Evolutionary conservation across 148 eudicot genomes (phyloP), one percentile per base, ranked within the genome.

Genomic region (Chenopodium album): DNA sequence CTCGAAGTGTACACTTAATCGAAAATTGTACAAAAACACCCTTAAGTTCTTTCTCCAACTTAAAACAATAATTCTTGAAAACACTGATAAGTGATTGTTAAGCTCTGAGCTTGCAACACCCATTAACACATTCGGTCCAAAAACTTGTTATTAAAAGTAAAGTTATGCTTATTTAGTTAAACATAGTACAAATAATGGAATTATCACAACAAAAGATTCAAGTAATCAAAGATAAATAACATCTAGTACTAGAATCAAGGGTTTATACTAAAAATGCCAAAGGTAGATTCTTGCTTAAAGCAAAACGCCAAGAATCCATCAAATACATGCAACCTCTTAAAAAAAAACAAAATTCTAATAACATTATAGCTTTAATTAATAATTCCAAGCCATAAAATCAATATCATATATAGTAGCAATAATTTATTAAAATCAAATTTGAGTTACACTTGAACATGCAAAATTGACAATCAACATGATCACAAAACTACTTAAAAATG

Each of bases 211-310:
- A 67, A 69, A 20, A 69, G 34, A 16, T 34, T 7, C 0, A 69
- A 67, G 31, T 29, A 31, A 31, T 67, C 37, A 12, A 3, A 67
- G 13, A 67, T 12, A 41, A 29, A 67, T 67, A 31, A 31, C 32
- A 31, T 31, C 32, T 31, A 31, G 32, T 31, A 31, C 1, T 11
- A 66, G 37, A 28, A 66, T 65, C 32, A 23, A 66, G 3, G 16
- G 9, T 5, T 54, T 68, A 68, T 28, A 79, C 26, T 37, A 68
- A 70, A 82, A 69, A 37, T 71, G 8, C 31, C 28, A 47, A 77
- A 76, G 65, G 10, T 41, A 52, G 71, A 77, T 82, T 82, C 84
- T 73, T 70, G 69, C 77, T 81, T 81, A 82, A 77, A 82, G 77
- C 54, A 12, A 82, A 77, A 82, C 71, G 73, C 11, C 71, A 82